Percentiles rank a stretch among this genome's conserved stretches.
These are phyloP conservation scores for Phytophthora megakarya DNA, from an alignment of 352 stramenopile species.

Conservation along the genomic window DNA sequence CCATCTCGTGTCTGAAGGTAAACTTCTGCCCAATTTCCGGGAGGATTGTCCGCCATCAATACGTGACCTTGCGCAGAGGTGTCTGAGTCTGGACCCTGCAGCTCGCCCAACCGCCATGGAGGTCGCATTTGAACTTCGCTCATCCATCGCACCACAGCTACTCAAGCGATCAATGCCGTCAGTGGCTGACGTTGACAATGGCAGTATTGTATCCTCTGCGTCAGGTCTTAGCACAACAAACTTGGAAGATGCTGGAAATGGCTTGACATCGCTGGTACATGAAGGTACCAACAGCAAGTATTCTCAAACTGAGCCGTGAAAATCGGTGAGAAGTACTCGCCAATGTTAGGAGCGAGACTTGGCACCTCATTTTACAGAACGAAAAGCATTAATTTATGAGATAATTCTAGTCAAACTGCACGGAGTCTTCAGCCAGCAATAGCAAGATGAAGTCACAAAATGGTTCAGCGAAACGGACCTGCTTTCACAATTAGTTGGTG, in stretches of 20 bases:
- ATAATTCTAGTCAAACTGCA: slow-evolving; percentile 25
- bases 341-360: slow-evolving; percentile 18
- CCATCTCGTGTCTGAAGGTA: slow-evolving; percentile 78
- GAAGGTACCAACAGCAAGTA: slow-evolving; percentile 21
- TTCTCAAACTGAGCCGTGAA: slow-evolving; percentile 25
- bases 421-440: slow-evolving; percentile 21
- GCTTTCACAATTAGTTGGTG: slow-evolving; percentile 8
- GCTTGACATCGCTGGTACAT: neutral
- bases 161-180: slow-evolving; percentile 30
- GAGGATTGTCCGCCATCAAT: slow-evolving; percentile 64
- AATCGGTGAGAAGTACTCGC: slow-evolving; percentile 20
- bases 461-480: slow-evolving; percentile 19
- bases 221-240: neutral
- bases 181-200: slow-evolving; percentile 13
- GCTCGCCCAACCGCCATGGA: slow-evolving; percentile 72
- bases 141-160: slow-evolving; percentile 52
- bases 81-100: slow-evolving; percentile 64
- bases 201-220: slow-evolving; percentile 22
- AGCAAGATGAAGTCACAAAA: slow-evolving; percentile 6
- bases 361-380: slow-evolving; percentile 12
- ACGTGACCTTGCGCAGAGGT: slow-evolving; percentile 59
- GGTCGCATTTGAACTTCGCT: slow-evolving; percentile 66
- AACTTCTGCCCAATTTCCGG: slow-evolving; percentile 74
- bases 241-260: slow-evolving; percentile 11
- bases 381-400: slow-evolving; percentile 40